phyloP scores from a whole-genome alignment of 306 rosid genomes.

The Rubus idaeus region DNA sequence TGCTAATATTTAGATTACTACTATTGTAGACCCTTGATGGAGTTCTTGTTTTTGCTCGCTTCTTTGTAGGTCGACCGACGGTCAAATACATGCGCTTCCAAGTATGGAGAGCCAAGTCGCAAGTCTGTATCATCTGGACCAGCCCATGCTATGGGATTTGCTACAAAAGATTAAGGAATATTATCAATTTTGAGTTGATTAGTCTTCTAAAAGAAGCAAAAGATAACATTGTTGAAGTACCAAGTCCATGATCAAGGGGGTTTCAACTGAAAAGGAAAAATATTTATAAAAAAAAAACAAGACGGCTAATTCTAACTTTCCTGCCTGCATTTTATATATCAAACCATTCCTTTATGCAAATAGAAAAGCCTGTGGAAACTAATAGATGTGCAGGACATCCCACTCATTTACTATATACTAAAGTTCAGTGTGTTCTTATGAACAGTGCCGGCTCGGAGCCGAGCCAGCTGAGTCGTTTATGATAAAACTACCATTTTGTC shows the following conservation, averaged over 20 bases:
- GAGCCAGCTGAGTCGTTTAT: no score
- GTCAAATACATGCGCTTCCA: slow-evolving; percentile 34
- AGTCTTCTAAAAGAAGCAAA: background rate
- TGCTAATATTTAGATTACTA: slow-evolving; percentile 20
- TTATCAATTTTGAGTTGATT: background rate
- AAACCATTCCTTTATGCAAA: background rate
- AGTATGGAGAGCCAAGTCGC: no score
- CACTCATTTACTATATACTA: no score
- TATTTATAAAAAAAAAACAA: background rate
- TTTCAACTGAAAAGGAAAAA: background rate
- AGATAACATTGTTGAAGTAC: background rate
- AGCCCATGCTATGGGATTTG: slow-evolving; percentile 57
- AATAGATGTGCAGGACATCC: background rate
- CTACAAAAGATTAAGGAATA: slow-evolving; percentile 43
- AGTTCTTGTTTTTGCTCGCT: no score
- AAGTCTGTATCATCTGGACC: slow-evolving; percentile 42
- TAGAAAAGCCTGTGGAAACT: background rate
- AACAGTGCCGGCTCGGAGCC: background rate
- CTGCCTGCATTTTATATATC: background rate
- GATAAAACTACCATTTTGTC: no score
- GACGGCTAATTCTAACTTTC: background rate
- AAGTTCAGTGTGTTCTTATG: background rate
- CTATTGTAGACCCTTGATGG: slow-evolving; percentile 15
- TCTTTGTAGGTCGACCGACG: no score
- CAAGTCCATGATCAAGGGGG: background rate